A percentile compares a stretch with the other conserved stretches of the same genome.
Evolutionary conservation across 2,329 filamentous ascomycete species (phyloP).

Genomic region (Leptoxyphium fumago): DNA sequence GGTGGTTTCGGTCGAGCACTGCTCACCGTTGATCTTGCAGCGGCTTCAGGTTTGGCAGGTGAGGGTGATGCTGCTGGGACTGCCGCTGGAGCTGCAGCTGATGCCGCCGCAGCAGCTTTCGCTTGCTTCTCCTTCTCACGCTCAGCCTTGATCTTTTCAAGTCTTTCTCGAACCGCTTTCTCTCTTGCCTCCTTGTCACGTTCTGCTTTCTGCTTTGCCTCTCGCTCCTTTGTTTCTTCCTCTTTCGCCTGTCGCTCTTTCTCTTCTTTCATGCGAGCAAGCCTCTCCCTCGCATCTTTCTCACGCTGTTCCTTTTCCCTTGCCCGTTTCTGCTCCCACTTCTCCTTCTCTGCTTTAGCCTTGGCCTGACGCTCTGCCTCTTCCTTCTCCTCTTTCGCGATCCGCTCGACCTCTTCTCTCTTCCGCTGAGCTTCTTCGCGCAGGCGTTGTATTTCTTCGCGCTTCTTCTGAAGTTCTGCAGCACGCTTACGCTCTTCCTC

Average conservation of each 20-base stretch:
- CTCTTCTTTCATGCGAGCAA: constrained; percentile 25
- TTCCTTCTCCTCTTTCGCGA: constrained; percentile 30
- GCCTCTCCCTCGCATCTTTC: constrained; percentile 31
- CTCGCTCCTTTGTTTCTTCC: constrained; percentile 25
- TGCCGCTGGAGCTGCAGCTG: constrained; percentile 17
- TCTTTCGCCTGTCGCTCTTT: constrained; percentile 27
- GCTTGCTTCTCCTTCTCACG: constrained; percentile 18
- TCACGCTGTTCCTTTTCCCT: constrained; percentile 35
- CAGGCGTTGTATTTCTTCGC: constrained; percentile 41
- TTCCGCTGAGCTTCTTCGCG: constrained; percentile 42
- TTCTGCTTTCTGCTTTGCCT: constrained; percentile 22
- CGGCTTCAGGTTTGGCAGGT: constrained; percentile 22
- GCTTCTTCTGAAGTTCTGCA: constrained; percentile 40
- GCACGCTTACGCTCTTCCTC: constrained; percentile 44
- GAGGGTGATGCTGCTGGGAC: constrained; percentile 29
- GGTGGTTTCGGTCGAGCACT: not conserved
- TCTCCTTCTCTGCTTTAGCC: constrained; percentile 34
- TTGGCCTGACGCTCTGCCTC: constrained; percentile 31
- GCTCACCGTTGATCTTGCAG: not conserved
- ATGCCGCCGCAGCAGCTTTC: constrained; percentile 24
- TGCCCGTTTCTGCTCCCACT: constrained; percentile 35
- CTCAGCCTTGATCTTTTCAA: constrained; percentile 14
- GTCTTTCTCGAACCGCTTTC: constrained; percentile 16
- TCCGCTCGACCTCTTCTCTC: constrained; percentile 40
- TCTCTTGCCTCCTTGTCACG: constrained; percentile 27